Evolutionary conservation across 1,139 yeast species (phyloP), one percentile per base, ranked within the genome.

Genomic region (Yamadazyma buinensis): DNA sequence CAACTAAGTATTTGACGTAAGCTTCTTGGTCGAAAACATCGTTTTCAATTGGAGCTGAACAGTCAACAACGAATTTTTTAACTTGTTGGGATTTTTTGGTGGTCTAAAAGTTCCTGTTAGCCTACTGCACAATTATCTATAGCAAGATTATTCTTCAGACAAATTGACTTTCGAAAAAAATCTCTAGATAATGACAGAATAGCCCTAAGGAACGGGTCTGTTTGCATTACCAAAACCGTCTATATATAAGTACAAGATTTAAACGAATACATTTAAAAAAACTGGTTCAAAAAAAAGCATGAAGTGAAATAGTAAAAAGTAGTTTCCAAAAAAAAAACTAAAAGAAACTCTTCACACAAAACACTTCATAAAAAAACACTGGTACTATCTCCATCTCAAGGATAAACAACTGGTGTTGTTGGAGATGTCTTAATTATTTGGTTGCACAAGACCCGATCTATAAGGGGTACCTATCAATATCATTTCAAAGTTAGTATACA

Each of bases 11-110:
- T 81, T 92, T 90, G 64, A 87, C 95, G 80, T 90, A 87, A 61
- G 95, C 83, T 67, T 94, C 85, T 73, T 94, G 94, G 83, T 92
- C 97, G 64, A 88, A 85, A 64, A 88, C 95, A 76, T 92, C 96
- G 73, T 86, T 85, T 71, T 87, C 95, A 61, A 90, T 86, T 80
- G 96, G 96, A 62, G 95, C 96, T 51, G 95, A 79, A 67, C 87
- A 88, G 80, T 90, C 97, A 67, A 92, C 94, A 65, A 85, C 86
- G 77, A 83, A 88, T 76, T 87, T 86, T 80, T 83, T 85, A 66
- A 87, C 82, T 65, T 77, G 67, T 60, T 67, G 77, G 68, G 82
- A 72, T 75, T 81, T 80, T 77, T 84, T 84, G 69, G 85, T 69
- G 70, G 88, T 78, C 87, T 84, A 57, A 29, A 23, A 39, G 45